Conservation (phyloP, 2,329 filamentous ascomycete species). For the Trichoderma endophyticum region DNA sequence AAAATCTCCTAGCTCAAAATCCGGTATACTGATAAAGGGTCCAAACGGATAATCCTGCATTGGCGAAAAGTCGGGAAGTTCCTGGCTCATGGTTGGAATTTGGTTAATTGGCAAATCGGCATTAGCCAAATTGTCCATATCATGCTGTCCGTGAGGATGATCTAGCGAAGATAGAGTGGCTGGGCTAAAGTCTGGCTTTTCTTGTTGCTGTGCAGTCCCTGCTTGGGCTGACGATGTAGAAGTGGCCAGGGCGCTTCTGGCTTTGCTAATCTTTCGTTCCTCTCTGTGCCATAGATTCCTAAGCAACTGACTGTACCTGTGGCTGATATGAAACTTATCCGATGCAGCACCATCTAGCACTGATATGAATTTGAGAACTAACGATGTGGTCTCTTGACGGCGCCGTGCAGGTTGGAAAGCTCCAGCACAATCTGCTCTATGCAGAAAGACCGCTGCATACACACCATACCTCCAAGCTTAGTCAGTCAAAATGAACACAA, state of each 20-base stretch:
- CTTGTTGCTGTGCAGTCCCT: not conserved
- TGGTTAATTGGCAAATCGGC: not conserved
- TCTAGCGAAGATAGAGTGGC: not conserved
- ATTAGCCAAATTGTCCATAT: not conserved
- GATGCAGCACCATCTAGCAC: not conserved
- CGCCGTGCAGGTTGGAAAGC: not conserved
- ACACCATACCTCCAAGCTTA: not conserved
- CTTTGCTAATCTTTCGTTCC: not conserved
- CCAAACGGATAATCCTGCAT: not conserved
- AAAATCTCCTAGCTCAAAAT: not conserved
- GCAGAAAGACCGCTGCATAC: not conserved
- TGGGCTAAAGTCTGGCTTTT: not conserved
- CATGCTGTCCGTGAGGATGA: no score
- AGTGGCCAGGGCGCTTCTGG: not conserved
- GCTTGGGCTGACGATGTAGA: not conserved
- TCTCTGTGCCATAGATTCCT: not conserved
- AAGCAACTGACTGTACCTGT: not conserved
- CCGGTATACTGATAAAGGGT: not conserved
- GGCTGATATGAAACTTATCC: not conserved
- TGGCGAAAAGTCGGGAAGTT: not conserved
- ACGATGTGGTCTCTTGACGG: not conserved
- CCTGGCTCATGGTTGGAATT: not conserved
- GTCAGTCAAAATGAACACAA: not conserved
- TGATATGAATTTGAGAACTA: not conserved
- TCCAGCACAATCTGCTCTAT: not conserved